Base-by-base conservation (phyloP, 148 eudicot genomes). In the Fagopyrum tataricum region DNA sequence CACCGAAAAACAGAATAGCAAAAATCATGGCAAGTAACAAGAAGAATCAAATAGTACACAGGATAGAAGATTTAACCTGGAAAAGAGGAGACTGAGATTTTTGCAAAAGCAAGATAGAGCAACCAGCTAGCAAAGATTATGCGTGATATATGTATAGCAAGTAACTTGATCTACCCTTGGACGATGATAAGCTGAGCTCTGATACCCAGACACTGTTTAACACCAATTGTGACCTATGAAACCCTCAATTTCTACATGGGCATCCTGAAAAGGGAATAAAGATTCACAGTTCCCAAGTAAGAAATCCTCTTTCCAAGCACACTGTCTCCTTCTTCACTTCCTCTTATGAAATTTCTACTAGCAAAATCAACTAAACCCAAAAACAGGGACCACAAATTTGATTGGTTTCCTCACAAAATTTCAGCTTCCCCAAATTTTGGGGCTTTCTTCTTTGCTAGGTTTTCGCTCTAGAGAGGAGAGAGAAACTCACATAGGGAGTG, bases 361-460 rank as follows among this genome's bases (percentile, higher is more conserved):
- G 62, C 40, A 59, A 24, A 59, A 10, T 59, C 0, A 59, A 23
- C 66, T 8, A 15, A 59, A 59, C 15, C 15, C 31, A 56, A 43
- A 14, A 37, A 14, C 31, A 8, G 44, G 69, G 69, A 64, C 69
- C 69, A 64, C 69, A 18, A 9, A 8, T 59, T 40, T 23, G 7
- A 23, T 59, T 59, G 67, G 12, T 59, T 59, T 59, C 67, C 67
- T 26, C 67, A 31, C 5, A 59, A 26, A 26, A 31, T 7, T 37
- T 37, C 69, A 64, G 69, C 69, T 4, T 26, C 42, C 43, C 43
- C 44, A 31, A 64, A 31, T 24, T 31, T 37, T 64, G 69, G 69
- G 69, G 69, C 43, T 64, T 64, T 64, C 69, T 64, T 37, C 69
- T 37, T 37, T 4, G 69, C 75, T 52, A 41, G 62, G 75, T 73